Evolutionary conservation across 2,329 filamentous ascomycete species (phyloP).

Genomic region (Fusarium avenaceum): DNA sequence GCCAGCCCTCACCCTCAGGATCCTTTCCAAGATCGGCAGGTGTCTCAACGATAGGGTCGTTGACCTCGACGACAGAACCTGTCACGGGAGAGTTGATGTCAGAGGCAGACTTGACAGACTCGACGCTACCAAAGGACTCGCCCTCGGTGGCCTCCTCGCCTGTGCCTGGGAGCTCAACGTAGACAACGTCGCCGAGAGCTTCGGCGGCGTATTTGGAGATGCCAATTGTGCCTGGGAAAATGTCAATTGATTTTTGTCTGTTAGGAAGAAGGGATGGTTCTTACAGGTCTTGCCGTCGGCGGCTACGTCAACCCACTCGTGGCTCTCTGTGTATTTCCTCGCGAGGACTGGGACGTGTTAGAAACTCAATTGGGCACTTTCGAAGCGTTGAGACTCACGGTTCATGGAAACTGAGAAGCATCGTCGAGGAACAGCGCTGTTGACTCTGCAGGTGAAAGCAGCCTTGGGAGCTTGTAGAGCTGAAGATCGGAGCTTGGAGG

Average conservation of each 20-base stretch:
- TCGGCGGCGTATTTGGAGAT: constrained; percentile 88
- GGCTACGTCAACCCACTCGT: constrained; percentile 89
- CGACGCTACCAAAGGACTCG: constrained; percentile 87
- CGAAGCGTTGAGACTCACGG: constrained; percentile 22
- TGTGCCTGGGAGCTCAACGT: constrained; percentile 82
- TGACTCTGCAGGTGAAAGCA: constrained; percentile 34
- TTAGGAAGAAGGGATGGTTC: neutral
- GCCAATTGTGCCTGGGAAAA: constrained; percentile 72
- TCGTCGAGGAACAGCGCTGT: constrained; percentile 38
- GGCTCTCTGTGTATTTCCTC: constrained; percentile 81
- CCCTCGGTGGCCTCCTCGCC: constrained; percentile 75
- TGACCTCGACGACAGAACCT: constrained; percentile 78
- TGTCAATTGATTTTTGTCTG: neutral
- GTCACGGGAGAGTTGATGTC: constrained; percentile 87
- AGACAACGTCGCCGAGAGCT: constrained; percentile 90
- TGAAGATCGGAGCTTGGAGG: constrained; percentile 43
- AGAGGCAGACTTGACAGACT: constrained; percentile 92
- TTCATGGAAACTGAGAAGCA: constrained; percentile 47
- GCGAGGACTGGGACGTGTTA: constrained; percentile 32
- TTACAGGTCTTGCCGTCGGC: constrained; percentile 69
- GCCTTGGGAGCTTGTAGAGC: constrained; percentile 39
- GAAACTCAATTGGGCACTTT: neutral
- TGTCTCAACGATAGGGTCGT: constrained; percentile 57
- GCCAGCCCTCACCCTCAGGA: constrained; percentile 84
- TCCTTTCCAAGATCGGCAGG: constrained; percentile 72